Evolutionary conservation across 2,329 filamentous ascomycete species (phyloP), one percentile per base, ranked within the genome.

Genomic region (Arthroderma sp.): DNA sequence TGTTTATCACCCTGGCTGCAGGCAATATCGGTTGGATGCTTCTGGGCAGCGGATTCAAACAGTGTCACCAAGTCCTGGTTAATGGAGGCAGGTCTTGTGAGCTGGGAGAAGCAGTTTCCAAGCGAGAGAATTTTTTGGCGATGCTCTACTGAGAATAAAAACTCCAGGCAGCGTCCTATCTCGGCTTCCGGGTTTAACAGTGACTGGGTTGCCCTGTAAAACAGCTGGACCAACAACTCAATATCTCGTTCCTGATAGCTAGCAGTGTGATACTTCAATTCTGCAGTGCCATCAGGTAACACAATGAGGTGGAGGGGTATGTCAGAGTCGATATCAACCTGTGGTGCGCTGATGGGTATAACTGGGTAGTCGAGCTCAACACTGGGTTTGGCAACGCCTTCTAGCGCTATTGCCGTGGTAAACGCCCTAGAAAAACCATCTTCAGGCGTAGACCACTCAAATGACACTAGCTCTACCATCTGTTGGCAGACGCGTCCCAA

Each of bases 381-480:
- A 22, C 2, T 38, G 10, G 37, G 22, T 9, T 27, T 38, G 37
- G 32, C 32, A 34, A 9, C 3, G 8, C 9, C 27, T 30, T 42
- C 44, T 5, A 33, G 42, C 8, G 44, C 38, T 28, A 43, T 27
- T 31, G 42, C 33, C 9, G 38, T 37, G 36, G 36, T n/a, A 36
- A 45, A 22, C 43, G 28, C 9, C 37, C 36, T 1, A 36, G 37
- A 27, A 40, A 48, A 10, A 31, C 48, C 11, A 48, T 32, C 10
- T 53, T 52, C 7, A 63, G 30, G 41, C 61, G 61, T 6, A 62
- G 5, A 22, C 45, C 51, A 29, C 51, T 44, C 8, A 57, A 71
- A 75, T 50, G 76, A 76, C 69, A 78, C 75, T 42, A 73, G 67
- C 4, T 65, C 60, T 0, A 74, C 62, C 0, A 68, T 71, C 44